Conservation (phyloP, 2,329 filamentous ascomycete genomes). For the Trichophyton verrucosum region DNA sequence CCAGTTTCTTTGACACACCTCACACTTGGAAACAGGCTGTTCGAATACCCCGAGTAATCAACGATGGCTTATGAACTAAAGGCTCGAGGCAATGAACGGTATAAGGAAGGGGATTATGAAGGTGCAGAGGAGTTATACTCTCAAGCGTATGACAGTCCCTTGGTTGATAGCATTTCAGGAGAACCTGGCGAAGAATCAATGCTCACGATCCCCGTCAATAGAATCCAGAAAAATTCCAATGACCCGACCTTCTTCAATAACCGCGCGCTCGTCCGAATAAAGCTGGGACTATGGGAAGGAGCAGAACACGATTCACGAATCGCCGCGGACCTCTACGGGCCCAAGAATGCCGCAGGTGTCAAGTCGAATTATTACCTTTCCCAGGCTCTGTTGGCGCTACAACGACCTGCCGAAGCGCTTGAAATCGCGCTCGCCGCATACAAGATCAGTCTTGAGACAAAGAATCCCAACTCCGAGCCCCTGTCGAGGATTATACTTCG, state of each 20-base stretch:
- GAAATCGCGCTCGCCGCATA: slow-evolving; percentile 61
- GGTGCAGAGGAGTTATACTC: slow-evolving; percentile 37
- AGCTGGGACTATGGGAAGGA: slow-evolving; percentile 58
- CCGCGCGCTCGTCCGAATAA: slow-evolving; percentile 69
- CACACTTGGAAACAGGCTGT: not conserved
- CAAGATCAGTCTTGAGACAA: slow-evolving; percentile 48
- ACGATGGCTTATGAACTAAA: slow-evolving; percentile 31
- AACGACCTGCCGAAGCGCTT: slow-evolving; percentile 61
- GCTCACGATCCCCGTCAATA: slow-evolving; percentile 22
- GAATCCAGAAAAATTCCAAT: slow-evolving; percentile 62
- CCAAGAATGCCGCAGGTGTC: slow-evolving; percentile 44
- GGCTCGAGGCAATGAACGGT: slow-evolving; percentile 35
- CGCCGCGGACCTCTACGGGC: slow-evolving; percentile 53
- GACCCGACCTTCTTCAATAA: slow-evolving; percentile 81
- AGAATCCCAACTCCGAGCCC: slow-evolving; percentile 55
- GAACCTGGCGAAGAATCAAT: not conserved
- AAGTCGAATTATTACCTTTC: slow-evolving; percentile 78
- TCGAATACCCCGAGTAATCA: not conserved
- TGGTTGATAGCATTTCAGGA: slow-evolving; percentile 1
- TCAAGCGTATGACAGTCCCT: slow-evolving; percentile 28
- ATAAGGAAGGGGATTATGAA: slow-evolving; percentile 33
- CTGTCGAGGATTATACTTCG: slow-evolving; percentile 62
- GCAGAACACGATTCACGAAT: slow-evolving; percentile 66
- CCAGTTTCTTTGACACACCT: not conserved
- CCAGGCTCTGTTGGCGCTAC: slow-evolving; percentile 66